Conservation (phyloP, 495 filamentous ascomycete genomes). For the Tuber umbilicatum region DNA sequence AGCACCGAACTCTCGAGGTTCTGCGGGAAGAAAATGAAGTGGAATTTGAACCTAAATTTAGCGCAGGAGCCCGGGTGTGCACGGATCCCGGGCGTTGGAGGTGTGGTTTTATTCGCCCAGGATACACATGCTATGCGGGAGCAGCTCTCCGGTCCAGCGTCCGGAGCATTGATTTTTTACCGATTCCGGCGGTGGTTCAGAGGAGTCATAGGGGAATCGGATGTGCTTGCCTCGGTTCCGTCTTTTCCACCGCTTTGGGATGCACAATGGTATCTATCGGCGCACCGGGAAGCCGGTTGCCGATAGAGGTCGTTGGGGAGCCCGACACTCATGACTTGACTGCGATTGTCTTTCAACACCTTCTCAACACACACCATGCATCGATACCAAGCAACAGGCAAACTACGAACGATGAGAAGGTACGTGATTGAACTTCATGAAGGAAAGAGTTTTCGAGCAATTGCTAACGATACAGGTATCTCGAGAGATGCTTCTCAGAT, state of each 20-base stretch:
- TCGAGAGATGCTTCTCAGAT: neutral
- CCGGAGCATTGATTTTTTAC: neutral
- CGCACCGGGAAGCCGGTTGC: too few relatives aligned
- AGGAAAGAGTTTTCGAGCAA: neutral
- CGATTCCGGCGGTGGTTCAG: neutral
- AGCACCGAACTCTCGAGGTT: too few relatives aligned
- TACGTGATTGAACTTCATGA: neutral
- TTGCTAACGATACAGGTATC: neutral
- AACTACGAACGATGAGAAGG: neutral
- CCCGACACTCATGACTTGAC: too few relatives aligned
- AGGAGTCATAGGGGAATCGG: neutral
- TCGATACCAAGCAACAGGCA: neutral
- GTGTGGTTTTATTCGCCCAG: too few relatives aligned
- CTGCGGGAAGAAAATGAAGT: too few relatives aligned
- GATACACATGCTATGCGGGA: neutral
- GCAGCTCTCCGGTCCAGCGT: neutral
- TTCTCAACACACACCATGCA: neutral
- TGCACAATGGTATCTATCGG: neutral
- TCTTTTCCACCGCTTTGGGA: neutral
- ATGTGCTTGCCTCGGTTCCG: neutral
- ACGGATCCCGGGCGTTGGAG: too few relatives aligned
- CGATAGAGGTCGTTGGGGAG: too few relatives aligned
- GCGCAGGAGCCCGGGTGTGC: too few relatives aligned
- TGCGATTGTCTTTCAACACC: neutral
- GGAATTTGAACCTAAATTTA: too few relatives aligned